phyloP scores from a whole-genome alignment of 1,139 yeast species.

The Kodamaea arcana region DNA sequence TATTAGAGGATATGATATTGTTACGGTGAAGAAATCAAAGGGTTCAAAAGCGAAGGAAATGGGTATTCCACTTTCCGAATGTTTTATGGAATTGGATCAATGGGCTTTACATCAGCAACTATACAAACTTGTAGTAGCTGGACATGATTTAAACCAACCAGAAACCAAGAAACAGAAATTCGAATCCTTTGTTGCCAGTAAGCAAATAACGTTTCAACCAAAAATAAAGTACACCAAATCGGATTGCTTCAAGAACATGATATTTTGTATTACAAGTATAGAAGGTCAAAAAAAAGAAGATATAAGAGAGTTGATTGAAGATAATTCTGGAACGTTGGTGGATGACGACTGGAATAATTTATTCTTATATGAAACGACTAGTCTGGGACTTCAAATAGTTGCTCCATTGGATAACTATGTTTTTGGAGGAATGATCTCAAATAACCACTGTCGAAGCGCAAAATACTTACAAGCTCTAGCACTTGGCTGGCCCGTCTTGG shows the following conservation, averaged over 20 bases:
- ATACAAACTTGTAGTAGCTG: slow-evolving; percentile 9
- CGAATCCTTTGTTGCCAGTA: slow-evolving; percentile 7
- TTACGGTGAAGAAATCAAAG: slow-evolving; percentile 26
- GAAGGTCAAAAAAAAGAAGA: slow-evolving; percentile 32
- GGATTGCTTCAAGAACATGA: slow-evolving; percentile 17
- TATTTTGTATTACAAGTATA: slow-evolving; percentile 38
- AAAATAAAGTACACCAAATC: neutral
- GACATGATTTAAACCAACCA: slow-evolving; percentile 7
- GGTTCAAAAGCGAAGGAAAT: slow-evolving; percentile 12
- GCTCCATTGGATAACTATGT: slow-evolving; percentile 19
- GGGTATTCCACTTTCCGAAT: slow-evolving; percentile 14
- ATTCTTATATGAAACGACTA: slow-evolving; percentile 15
- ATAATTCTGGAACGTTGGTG: slow-evolving; percentile 52
- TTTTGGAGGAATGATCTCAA: slow-evolving; percentile 67
- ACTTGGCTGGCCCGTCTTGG: slow-evolving; percentile 83
- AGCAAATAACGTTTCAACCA: slow-evolving; percentile 8
- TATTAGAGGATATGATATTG: slow-evolving; percentile 55
- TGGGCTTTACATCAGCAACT: slow-evolving; percentile 41
- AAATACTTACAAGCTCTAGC: slow-evolving; percentile 85
- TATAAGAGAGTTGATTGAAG: slow-evolving; percentile 31
- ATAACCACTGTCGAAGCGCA: slow-evolving; percentile 56
- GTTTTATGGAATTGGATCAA: slow-evolving; percentile 37
- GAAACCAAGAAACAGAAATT: slow-evolving; percentile 1
- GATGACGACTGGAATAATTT: slow-evolving; percentile 44
- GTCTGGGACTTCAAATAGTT: slow-evolving; percentile 5